Conservation (phyloP, 805 yeast genomes). For the Candida montana region DNA sequence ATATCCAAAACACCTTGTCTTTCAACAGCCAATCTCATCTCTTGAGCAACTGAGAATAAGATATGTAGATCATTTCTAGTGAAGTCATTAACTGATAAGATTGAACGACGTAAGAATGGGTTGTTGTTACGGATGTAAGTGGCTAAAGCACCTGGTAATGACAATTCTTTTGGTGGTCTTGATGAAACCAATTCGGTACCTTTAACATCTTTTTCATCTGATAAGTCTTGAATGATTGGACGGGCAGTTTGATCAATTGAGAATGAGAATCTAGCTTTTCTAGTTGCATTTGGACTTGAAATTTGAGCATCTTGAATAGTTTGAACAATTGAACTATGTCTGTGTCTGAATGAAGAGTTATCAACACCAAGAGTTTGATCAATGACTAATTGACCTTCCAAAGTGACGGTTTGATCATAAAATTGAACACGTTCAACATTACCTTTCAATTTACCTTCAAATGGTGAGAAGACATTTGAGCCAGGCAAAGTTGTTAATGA, state of each 20-base stretch:
- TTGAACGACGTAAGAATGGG: conserved; percentile 84
- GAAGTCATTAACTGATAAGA: conserved; percentile 84
- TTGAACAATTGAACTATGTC: conserved; percentile 22
- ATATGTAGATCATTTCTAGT: conserved; percentile 86
- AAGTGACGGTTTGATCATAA: conserved; percentile 71
- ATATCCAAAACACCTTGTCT: conserved; percentile 92
- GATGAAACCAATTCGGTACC: conserved; percentile 70
- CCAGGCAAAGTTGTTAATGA: conserved; percentile 36
- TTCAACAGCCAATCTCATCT: conserved; percentile 94
- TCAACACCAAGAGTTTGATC: conserved; percentile 53
- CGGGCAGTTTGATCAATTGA: conserved; percentile 35
- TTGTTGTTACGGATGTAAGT: conserved; percentile 76
- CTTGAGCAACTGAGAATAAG: conserved; percentile 94
- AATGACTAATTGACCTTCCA: conserved; percentile 73
- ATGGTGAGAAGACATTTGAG: conserved; percentile 49
- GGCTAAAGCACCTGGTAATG: conserved; percentile 75
- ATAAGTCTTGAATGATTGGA: conserved; percentile 27
- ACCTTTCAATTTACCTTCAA: conserved; percentile 58
- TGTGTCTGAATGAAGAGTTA: conserved; percentile 26
- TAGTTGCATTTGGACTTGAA: conserved; percentile 32
- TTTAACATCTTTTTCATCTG: conserved; percentile 41
- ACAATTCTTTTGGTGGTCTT: conserved; percentile 65
- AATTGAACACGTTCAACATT: conserved; percentile 84
- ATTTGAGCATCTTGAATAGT: conserved; percentile 27
- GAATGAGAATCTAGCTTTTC: conserved; percentile 48